Base-by-base conservation (phyloP, 768 basidiomycete genomes). In the Mycena belliarum region DNA sequence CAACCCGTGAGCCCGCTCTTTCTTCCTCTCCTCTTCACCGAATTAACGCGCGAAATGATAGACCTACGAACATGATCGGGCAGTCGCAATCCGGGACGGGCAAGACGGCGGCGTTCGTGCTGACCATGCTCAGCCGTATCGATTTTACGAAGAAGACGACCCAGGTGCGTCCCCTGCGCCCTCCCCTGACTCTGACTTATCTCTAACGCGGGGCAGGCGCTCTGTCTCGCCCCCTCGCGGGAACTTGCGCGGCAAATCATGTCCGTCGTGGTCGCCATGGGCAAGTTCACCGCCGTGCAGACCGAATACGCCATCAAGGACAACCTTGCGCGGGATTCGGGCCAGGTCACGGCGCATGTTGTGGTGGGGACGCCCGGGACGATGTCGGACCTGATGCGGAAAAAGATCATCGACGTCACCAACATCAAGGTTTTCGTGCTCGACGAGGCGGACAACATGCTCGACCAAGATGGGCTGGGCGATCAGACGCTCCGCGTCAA, bases 1-100 rank as follows among this genome's bases (percentile, higher is more conserved):
- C 49, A 88, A 96, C 67, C 97, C 96, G 95, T 97, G 66, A 65
- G 89, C 77, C 14, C 14, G 11, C 14, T 37, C n/a, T 23, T 2
- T 29, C 6, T 28, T 47, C 3, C 35, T 45, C 9, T 26, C 18
- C 15, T 21, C 35, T 14, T 16, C 10, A 2, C 26, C 1, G 23
- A 41, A 41, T 33, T 48, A 20, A 65, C 51, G 20, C 41, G 57
- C 41, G 16, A 60, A 32, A 6, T n/a, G n/a, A n/a, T 56, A 99
- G 96, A n/a, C 90, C 96, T 12, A 89, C 87, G 50, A 98, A 98
- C 74, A 95, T 98, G 89, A 98, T 98, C 69, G 97, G 95, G 18
- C 97, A 99, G 76, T 98, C 95, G 49, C 97, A 99, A 68, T 98
- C 97, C 32, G 97, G 97, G 37, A 99, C 97, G 10, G 97, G 97